Evolutionary conservation across 192 early-diverging fungal species (phyloP).

Genomic region (Spizellomyces sp.): DNA sequence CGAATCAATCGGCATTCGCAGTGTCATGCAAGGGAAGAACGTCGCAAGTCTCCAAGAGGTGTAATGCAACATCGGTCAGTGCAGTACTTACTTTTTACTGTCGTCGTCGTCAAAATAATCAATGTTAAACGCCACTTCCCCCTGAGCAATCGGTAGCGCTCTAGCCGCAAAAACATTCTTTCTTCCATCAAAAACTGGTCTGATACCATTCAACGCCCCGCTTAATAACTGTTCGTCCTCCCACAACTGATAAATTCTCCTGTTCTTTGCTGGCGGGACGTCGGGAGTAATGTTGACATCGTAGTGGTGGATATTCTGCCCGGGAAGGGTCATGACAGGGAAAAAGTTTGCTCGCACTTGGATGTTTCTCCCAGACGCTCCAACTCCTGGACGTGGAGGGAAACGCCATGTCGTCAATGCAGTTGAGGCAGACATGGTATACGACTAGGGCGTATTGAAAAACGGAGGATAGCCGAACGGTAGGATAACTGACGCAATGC

Average conservation of each 20-base stretch:
- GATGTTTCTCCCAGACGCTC: conserved; percentile 41
- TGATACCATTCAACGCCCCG: conserved; percentile 56
- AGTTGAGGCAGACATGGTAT: not conserved
- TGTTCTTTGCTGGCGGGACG: conserved; percentile 76
- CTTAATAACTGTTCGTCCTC: conserved; percentile 45
- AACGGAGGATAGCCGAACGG: too few relatives aligned
- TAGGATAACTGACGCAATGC: too few relatives aligned
- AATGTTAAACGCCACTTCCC: conserved; percentile 60
- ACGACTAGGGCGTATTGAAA: not conserved
- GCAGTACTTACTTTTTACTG: conserved; percentile 11
- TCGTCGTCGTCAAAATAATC: conserved; percentile 60
- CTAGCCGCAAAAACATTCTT: conserved; percentile 73
- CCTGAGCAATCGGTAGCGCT: conserved; percentile 53
- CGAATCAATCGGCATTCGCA: not conserved
- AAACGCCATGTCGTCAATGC: conserved; percentile 23
- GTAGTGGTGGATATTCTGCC: conserved; percentile 82
- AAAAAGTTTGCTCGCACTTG: conserved; percentile 76
- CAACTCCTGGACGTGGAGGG: conserved; percentile 43
- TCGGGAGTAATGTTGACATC: conserved; percentile 79
- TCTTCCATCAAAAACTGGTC: conserved; percentile 82
- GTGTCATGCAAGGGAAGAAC: not conserved
- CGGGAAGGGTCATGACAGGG: conserved; percentile 66
- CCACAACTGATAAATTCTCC: conserved; percentile 71
- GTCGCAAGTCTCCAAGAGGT: too few relatives aligned
- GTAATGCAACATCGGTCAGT: too few relatives aligned